Base-by-base conservation (phyloP, 768 basidiomycete genomes). In the Boletus pseudopeckii region DNA sequence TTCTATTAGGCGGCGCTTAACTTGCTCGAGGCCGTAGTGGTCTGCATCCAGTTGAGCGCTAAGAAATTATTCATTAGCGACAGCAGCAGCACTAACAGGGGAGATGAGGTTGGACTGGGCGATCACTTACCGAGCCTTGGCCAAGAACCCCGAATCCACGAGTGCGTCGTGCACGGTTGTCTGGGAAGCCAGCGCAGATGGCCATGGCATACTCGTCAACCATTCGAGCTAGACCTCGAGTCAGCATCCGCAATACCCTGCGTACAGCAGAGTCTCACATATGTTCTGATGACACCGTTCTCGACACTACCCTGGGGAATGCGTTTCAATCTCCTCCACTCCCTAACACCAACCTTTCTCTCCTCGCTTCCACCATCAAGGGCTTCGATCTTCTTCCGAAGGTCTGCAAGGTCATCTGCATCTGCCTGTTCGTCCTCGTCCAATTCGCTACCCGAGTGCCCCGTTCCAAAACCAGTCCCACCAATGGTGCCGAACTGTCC, bases 231-330 rank as follows among this genome's bases (percentile, higher is more conserved):
- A 55, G 26, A 59, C 36, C 20, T 22, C 3, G 20, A 38, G 28
- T 69, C 50, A 65, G 63, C 14, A 18, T 32, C 2, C 14, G 41
- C 33, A 33, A 40, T 7, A 15, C 5, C 2, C 5, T 30, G 36
- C 42, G 24, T 38, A 57, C 22, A 40, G 20, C 26, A 22, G 2
- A 11, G 7, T 75, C 86, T 61, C 63, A 90, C 91, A 67, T 89
- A 93, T 66, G 77, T 86, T 45, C 90, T 77, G 46, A 94, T 86
- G 34, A 96, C 93, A 5, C 92, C 91, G 64, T 90, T 84, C 74
- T 97, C 95, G 2, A 92, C 90, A 48, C 90, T 91, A 17, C 92
- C 90, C 33, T 85, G 83, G 0, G 92, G 92, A n/a, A 92, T 95
- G 18, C 92, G 82, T 68, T 85, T 88, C 32, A 97, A 72, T 40